phyloP scores from a whole-genome alignment of 768 basidiomycete species.

The Mrakia hoshinonis region DNA sequence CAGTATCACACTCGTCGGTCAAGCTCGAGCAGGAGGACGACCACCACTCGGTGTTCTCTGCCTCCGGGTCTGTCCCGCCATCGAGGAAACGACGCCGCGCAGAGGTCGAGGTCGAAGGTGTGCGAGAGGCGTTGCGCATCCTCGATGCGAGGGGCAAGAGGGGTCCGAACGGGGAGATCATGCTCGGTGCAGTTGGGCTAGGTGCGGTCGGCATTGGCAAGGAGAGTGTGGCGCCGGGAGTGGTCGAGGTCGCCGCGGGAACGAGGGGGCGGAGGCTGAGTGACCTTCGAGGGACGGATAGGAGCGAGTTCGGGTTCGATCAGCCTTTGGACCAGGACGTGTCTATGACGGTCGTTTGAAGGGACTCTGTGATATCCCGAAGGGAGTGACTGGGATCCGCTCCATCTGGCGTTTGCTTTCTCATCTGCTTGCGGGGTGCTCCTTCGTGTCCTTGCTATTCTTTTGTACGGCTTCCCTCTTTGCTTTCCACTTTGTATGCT shows the following conservation, averaged over 20 bases:
- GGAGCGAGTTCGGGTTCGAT: background rate
- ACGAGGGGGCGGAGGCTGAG: conserved; percentile 18
- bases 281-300: conserved; percentile 14
- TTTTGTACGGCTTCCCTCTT: too few species aligned
- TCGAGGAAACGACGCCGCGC: conserved; percentile 11
- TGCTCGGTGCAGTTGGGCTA: background rate
- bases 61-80: background rate
- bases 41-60: background rate
- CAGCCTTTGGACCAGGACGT: background rate
- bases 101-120: conserved; percentile 33
- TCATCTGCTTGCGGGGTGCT: too few species aligned
- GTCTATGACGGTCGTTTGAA: too few species aligned
- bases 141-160: conserved; percentile 31
- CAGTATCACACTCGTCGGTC: background rate
- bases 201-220: background rate
- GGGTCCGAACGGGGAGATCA: background rate
- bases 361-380: too few species aligned
- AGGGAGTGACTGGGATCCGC: too few species aligned
- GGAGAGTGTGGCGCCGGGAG: background rate
- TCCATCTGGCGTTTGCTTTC: too few species aligned
- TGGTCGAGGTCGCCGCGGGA: background rate
- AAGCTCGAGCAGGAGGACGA: conserved; percentile 8
- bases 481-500: too few species aligned
- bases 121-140: conserved; percentile 34
- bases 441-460: too few species aligned